These are phyloP conservation scores for Fusarium pininemorale DNA, from an alignment of 2,329 filamentous ascomycete genomes.

Conservation along the genomic window DNA sequence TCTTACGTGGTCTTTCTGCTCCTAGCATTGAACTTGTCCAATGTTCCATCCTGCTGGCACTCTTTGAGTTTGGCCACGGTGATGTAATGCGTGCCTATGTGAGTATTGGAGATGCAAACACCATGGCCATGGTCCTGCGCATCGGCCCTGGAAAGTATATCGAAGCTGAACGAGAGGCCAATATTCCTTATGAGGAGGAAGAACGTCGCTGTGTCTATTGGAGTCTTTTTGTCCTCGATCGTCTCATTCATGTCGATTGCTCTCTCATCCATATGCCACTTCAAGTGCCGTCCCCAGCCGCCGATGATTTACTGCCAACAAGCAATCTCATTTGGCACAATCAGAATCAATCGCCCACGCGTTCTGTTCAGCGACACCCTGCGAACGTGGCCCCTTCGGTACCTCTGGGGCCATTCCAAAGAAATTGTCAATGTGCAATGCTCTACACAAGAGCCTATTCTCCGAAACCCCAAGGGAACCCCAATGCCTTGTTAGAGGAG, in stretches of 20 bases:
- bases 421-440: slow-evolving; percentile 49
- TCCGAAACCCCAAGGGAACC: slow-evolving; percentile 30
- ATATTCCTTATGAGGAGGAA: slow-evolving; percentile 48
- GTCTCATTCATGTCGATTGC: slow-evolving; percentile 48
- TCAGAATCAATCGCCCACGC: slow-evolving; percentile 34
- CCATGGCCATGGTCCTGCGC: slow-evolving; percentile 48
- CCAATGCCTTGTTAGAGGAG: slow-evolving; percentile 37
- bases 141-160: slow-evolving; percentile 50
- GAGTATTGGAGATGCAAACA: slow-evolving; percentile 54
- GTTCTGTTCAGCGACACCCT: slow-evolving; percentile 41
- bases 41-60: slow-evolving; percentile 52
- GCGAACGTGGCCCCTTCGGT: slow-evolving; percentile 42
- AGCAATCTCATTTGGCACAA: slow-evolving; percentile 48
- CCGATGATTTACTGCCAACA: slow-evolving; percentile 49
- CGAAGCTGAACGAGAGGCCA: slow-evolving; percentile 43
- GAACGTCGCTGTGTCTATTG: slow-evolving; percentile 55
- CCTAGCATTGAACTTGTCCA: slow-evolving; percentile 53
- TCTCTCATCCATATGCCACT: slow-evolving; percentile 45
- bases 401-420: slow-evolving; percentile 48
- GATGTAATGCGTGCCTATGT: slow-evolving; percentile 53
- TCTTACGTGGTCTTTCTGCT: slow-evolving; percentile 48
- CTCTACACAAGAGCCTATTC: slow-evolving; percentile 46
- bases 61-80: slow-evolving; percentile 58
- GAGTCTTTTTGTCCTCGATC: slow-evolving; percentile 56
- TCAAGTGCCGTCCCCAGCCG: slow-evolving; percentile 49